Conservation (phyloP, 805 yeast genomes). For the Clavispora carvajalis region DNA sequence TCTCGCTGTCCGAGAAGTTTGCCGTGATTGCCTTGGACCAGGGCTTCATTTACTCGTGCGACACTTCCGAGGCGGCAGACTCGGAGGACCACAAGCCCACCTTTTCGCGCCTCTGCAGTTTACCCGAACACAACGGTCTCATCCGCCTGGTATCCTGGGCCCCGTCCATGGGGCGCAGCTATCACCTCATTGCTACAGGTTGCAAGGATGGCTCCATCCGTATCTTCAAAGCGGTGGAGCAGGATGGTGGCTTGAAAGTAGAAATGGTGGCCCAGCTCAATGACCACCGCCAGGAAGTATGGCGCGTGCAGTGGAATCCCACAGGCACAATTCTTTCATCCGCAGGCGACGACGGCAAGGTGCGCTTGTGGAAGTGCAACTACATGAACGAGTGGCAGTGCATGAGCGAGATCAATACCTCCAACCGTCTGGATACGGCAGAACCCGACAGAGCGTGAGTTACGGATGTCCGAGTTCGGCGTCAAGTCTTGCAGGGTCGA, state of each 20-base stretch:
- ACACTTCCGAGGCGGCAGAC: conserved; percentile 5
- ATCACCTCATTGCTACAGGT: conserved; percentile 88
- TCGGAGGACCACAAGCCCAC: conserved; percentile 20
- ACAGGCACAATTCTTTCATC: conserved; percentile 91
- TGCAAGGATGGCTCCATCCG: conserved; percentile 92
- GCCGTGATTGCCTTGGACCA: conserved; percentile 84
- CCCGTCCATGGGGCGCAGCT: conserved; percentile 88
- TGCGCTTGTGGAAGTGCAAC: conserved; percentile 87
- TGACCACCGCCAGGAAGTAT: conserved; percentile 84
- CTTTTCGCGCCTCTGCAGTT: conserved; percentile 51
- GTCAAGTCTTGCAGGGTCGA: too few relatives aligned
- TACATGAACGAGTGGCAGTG: conserved; percentile 85
- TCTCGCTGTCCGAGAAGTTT: conserved; percentile 65
- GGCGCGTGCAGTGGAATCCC: conserved; percentile 94
- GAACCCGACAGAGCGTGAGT: too few relatives aligned
- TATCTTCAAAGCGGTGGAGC: conserved; percentile 67
- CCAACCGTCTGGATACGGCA: conserved; percentile 11
- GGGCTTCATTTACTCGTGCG: conserved; percentile 61
- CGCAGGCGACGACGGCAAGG: conserved; percentile 93
- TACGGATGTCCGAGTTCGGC: too few relatives aligned
- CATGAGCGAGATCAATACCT: conserved; percentile 58
- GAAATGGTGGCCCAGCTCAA: conserved; percentile 62
- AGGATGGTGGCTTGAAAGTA: conserved; percentile 34
- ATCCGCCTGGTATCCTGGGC: conserved; percentile 94
- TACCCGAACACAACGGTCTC: conserved; percentile 82